These are phyloP conservation scores for Saccharomycopsis hybrid DNA, from an alignment of 1,139 yeast genomes.

Conservation along the genomic window DNA sequence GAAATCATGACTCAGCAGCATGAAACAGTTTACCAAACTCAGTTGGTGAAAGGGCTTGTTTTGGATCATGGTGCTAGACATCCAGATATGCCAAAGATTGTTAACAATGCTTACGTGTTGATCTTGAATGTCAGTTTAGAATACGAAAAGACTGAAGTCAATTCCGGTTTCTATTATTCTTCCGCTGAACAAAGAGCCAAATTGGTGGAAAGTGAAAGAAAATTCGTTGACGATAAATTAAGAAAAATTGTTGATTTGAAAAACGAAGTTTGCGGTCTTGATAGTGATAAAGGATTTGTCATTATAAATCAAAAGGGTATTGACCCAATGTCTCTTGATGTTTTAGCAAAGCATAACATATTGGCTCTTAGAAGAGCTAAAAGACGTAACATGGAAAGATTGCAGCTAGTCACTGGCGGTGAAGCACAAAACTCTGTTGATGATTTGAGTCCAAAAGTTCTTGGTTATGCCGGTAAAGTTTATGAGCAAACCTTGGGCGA, in stretches of 20 bases:
- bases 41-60: constrained; percentile 80
- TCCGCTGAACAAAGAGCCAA: constrained; percentile 95
- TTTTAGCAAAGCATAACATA: constrained; percentile 87
- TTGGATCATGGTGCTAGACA: constrained; percentile 98
- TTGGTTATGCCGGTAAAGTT: constrained; percentile 88
- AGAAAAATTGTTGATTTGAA: constrained; percentile 88
- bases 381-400: constrained; percentile 98
- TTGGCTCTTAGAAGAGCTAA: constrained; percentile 96
- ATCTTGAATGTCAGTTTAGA: constrained; percentile 91
- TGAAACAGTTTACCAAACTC: constrained; percentile 77
- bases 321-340: constrained; percentile 96
- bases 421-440: constrained; percentile 98
- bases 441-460: constrained; percentile 74
- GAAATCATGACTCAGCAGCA: constrained; percentile 99
- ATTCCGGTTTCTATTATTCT: constrained; percentile 92
- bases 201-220: constrained; percentile 88
- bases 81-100: constrained; percentile 95
- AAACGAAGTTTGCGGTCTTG: constrained; percentile 81
- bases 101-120: constrained; percentile 76
- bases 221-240: constrained; percentile 90
- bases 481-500: constrained; percentile 94
- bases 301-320: constrained; percentile 98
- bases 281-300: constrained; percentile 74
- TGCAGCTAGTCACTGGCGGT: constrained; percentile 95
- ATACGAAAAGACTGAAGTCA: constrained; percentile 96